Conservation (phyloP, 345 rosid genomes). For the Noccaea bulbosa region DNA sequence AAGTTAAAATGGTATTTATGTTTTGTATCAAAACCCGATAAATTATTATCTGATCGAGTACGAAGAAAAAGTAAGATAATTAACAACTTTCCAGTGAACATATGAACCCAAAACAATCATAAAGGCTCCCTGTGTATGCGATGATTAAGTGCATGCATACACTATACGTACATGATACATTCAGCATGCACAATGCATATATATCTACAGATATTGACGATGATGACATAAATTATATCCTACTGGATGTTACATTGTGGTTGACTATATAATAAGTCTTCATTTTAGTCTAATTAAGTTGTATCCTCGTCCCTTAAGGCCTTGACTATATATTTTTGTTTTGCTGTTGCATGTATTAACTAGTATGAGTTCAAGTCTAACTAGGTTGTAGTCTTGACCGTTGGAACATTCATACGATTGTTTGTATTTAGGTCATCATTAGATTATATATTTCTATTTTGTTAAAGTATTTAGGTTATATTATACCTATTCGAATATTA, state of each 20-base stretch:
- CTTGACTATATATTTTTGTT: background rate
- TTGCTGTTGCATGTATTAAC: constrained; percentile 12
- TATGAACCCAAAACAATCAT: constrained; percentile 4
- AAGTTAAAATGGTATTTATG: background rate
- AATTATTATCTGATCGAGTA: constrained; percentile 1
- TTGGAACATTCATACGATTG: background rate
- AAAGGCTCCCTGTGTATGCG: constrained; percentile 3
- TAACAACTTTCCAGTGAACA: background rate
- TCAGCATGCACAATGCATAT: constrained; percentile 12
- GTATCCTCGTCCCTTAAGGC: background rate
- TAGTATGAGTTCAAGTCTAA: background rate
- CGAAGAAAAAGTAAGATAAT: constrained; percentile 1
- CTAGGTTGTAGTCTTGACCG: background rate
- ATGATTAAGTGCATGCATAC: constrained; percentile 5
- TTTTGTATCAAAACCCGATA: background rate
- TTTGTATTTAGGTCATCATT: background rate
- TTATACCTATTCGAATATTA: no score
- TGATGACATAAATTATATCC: background rate
- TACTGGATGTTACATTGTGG: background rate
- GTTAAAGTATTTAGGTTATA: no score
- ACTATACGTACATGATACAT: background rate
- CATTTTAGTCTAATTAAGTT: background rate
- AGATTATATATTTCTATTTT: no score
- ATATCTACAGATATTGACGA: background rate
- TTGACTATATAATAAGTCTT: background rate